Conservation (phyloP, 2,329 filamentous ascomycete genomes). For the Calonectria leucothoes region DNA sequence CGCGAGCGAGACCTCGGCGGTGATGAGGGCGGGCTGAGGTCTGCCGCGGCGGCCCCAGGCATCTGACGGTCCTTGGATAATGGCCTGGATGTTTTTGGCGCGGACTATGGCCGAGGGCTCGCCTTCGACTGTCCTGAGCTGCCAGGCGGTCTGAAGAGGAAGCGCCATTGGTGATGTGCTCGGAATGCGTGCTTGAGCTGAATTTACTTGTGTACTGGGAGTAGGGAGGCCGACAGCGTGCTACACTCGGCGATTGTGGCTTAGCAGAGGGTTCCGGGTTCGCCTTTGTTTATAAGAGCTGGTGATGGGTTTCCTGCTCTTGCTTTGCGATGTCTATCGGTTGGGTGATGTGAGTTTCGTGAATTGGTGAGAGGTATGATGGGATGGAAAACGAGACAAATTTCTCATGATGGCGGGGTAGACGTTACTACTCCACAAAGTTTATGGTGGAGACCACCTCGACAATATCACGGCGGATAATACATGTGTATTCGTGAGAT, state of each 20-base stretch:
- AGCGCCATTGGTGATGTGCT: conserved; percentile 28
- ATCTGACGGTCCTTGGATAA: conserved; percentile 68
- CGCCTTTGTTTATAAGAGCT: not conserved
- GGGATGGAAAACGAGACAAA: not conserved
- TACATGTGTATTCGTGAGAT: not conserved
- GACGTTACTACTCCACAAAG: not conserved
- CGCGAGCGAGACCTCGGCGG: conserved; percentile 68
- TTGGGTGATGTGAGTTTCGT: not conserved
- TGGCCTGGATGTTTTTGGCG: conserved; percentile 71
- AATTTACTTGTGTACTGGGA: not conserved
- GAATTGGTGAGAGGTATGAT: not conserved
- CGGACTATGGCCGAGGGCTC: conserved; percentile 61
- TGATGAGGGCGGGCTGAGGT: conserved; percentile 71
- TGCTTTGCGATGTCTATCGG: not conserved
- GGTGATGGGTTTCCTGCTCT: not conserved
- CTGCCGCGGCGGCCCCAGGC: conserved; percentile 73
- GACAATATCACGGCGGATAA: not conserved
- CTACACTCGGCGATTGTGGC: not conserved
- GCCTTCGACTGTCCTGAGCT: conserved; percentile 40
- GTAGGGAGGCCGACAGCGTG: not conserved
- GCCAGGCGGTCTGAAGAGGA: conserved; percentile 37
- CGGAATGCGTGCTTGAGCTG: not conserved
- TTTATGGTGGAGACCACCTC: not conserved
- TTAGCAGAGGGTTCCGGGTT: not conserved
- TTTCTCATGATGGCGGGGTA: conserved; percentile 18